A percentile compares a stretch with the other conserved stretches of the same genome.
Evolutionary conservation across 2,329 filamentous ascomycete species (phyloP).

Genomic region (Sordariomycetes sp.): DNA sequence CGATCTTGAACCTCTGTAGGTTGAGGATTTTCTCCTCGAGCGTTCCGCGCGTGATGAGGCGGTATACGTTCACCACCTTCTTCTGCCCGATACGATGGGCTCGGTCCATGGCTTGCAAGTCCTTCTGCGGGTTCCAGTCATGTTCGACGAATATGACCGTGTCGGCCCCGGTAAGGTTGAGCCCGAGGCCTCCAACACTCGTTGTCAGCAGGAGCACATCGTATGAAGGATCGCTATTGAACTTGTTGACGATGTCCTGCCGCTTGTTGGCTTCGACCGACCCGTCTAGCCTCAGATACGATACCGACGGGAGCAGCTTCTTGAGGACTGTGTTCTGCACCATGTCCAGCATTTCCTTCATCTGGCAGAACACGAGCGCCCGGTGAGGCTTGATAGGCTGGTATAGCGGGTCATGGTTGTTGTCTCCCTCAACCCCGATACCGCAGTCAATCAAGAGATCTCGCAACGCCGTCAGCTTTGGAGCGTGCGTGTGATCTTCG

Average conservation of each 20-base stretch:
- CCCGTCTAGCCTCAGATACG: slow-evolving; percentile 89
- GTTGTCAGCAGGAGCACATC: slow-evolving; percentile 91
- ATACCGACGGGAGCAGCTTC: slow-evolving; percentile 82
- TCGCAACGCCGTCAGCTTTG: slow-evolving; percentile 80
- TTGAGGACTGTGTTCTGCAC: slow-evolving; percentile 90
- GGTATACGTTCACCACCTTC: slow-evolving; percentile 99
- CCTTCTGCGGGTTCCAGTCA: slow-evolving; percentile 98
- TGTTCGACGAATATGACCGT: slow-evolving; percentile 99
- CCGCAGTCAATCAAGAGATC: slow-evolving; percentile 98
- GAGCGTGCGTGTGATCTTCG: slow-evolving; percentile 78
- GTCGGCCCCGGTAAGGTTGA: slow-evolving; percentile 93
- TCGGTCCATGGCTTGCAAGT: slow-evolving; percentile 97
- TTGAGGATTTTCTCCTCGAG: slow-evolving; percentile 97
- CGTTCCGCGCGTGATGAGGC: slow-evolving; percentile 88
- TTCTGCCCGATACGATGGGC: slow-evolving; percentile 98
- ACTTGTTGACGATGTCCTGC: slow-evolving; percentile 97
- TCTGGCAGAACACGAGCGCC: slow-evolving; percentile 95
- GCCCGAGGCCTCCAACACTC: slow-evolving; percentile 83
- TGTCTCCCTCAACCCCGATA: slow-evolving; percentile 67
- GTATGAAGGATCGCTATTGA: slow-evolving; percentile 95
- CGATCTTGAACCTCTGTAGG: slow-evolving; percentile 98
- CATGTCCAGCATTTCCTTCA: slow-evolving; percentile 99
- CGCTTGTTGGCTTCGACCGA: slow-evolving; percentile 85
- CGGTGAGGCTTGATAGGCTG: slow-evolving; percentile 92
- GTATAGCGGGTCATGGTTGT: slow-evolving; percentile 47